Base-by-base conservation (phyloP, 2,329 filamentous ascomycete genomes). In the Sporothrix sp. region DNA sequence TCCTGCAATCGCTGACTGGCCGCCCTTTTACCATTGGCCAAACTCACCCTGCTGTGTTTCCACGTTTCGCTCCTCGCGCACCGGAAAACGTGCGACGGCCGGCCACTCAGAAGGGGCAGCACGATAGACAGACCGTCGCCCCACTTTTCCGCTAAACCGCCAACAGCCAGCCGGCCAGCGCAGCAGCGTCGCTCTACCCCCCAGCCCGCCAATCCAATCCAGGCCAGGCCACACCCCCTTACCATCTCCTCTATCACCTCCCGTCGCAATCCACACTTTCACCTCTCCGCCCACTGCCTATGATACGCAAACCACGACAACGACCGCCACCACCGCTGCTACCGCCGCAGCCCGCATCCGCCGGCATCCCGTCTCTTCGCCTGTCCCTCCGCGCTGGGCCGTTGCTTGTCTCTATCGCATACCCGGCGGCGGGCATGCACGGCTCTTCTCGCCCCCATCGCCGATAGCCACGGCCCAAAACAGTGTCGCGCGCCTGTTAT, bases 391-490 rank as follows among this genome's bases (percentile, higher is more conserved):
- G 21, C 49, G 36, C n/a, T n/a, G 11, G 11, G 33, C 49, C 27
- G 10, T 27, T 38, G 21, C n/a, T 27, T 13, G 23, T 33, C 18
- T 32, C 23, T n/a, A 37, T 28, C 36, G 38, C 20, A 13, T 16
- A 23, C 21, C 23, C 44, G 30, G 44, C 16, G 16, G 33, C 35
- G 33, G 33, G 46, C 9, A 36, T 44, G 37, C 18, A 38, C 50
- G 32, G 32, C 16, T 18, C 20, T 32, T 38, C 27, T 43, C 38
- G 32, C 20, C 28, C 39, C 20, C 20, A 36, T 47, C 35, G 44
- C 38, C 38, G 25, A 52, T 52, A 52, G 38, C 50, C 32, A 42
- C 50, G 45, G 44, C 33, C 38, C 38, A 33, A 32, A 45, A 9
- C 5, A 32, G 20, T 21, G 33, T 49, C 43, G 51, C 51, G 45